phyloP scores from a whole-genome alignment of 208 protist species.

The Naegleria gruberi region DNA sequence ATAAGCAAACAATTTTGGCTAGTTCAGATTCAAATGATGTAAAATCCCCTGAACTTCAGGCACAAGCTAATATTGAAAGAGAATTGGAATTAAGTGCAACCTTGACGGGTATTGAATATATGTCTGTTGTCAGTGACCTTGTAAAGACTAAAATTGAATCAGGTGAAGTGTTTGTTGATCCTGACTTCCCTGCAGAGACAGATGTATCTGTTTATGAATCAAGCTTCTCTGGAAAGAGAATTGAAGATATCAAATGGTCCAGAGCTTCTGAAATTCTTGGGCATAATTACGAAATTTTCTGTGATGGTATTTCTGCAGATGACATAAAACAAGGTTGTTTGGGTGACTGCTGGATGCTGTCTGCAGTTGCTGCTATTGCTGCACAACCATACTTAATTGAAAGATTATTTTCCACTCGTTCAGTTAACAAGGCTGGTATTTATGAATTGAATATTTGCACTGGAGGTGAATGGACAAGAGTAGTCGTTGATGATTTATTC shows the following conservation, averaged over 20 bases:
- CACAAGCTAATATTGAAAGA: neutral
- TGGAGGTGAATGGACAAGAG: neutral
- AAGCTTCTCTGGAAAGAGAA: neutral
- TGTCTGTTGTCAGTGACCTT: neutral
- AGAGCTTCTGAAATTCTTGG: neutral
- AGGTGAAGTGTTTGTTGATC: neutral
- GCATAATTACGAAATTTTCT: neutral
- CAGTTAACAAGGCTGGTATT: neutral
- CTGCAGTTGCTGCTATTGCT: neutral
- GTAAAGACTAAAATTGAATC: neutral
- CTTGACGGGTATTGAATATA: neutral
- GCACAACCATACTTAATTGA: neutral
- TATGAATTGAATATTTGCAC: neutral
- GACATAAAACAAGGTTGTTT: neutral
- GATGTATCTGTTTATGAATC: neutral
- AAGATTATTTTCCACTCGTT: neutral
- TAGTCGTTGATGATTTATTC: neutral
- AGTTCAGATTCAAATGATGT: neutral
- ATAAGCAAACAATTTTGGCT: neutral
- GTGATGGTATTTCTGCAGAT: neutral
- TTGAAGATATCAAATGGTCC: neutral
- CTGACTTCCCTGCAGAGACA: neutral
- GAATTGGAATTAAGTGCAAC: neutral
- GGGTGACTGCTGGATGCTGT: neutral
- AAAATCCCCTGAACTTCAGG: neutral